Base-by-base conservation (phyloP, 192 early-diverging fungal species). In the Thamnidium elegans region DNA sequence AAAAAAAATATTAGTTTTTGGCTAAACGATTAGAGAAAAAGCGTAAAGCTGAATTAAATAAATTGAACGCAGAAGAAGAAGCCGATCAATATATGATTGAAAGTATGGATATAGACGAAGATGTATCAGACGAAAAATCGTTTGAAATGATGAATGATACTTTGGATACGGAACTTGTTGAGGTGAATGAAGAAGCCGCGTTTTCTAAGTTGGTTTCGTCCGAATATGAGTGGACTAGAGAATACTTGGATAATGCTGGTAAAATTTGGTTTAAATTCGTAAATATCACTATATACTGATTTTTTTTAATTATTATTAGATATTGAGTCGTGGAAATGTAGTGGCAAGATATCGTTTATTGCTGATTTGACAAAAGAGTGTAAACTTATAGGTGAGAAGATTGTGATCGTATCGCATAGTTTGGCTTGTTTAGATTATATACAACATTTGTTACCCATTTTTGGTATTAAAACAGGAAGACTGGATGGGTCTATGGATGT, bases 381-480 rank as follows among this genome's bases (percentile, higher is more conserved):
- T 44, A 69, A 70, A 10, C 44, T 26, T 6, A 30, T 72, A 7
- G 71, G 76, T 15, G 89, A 95, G 34, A 92, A 92, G 17, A 79
- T 89, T 20, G 74, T 93, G 10, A 68, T 93, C 17, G 93, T 92
- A 67, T 83, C 86, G 20, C 81, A 89, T 23, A 86, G 86, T 58
- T 73, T 92, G 9, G 76, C 81, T 7, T 87, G 84, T n/a, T 66
- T 93, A 34, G 31, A 60, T 21, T 42, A 43, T 43, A 19, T 55
- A 17, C 26, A 47, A n/a, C 11, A 20, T 13, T 32, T 14, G 20
- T n/a, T 55, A 19, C 30, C 31, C 4, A 45, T n/a, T 3, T 32
- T 46, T 50, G 43, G 21, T 32, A 60, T 30, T 32, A 51, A 60
- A 44, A 58, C 55, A 14, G 17, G 32, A 51, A 69, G 82, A 19